Evolutionary conservation across 1,139 yeast species (phyloP).

Genomic region (Saccharomycopsis phalli): DNA sequence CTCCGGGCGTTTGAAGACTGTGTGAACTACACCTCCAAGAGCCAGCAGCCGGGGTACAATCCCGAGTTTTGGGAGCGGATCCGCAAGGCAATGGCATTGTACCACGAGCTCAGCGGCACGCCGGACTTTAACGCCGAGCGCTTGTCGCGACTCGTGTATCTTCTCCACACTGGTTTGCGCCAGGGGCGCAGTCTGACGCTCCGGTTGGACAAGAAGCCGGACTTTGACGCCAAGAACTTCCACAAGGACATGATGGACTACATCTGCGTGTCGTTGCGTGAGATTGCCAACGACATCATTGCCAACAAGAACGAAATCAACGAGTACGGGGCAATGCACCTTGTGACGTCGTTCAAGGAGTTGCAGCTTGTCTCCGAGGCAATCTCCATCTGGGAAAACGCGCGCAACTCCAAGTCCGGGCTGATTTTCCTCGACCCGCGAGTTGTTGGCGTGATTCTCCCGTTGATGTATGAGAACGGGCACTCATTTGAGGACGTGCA

Average conservation of each 20-base stretch:
- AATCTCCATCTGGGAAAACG: constrained; percentile 43
- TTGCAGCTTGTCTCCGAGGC: constrained; percentile 44
- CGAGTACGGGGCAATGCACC: constrained; percentile 47
- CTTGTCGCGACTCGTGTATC: constrained; percentile 37
- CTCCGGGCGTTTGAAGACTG: constrained; percentile 40
- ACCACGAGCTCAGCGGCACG: constrained; percentile 34
- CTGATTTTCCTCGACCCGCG: constrained; percentile 36
- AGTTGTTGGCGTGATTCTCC: constrained; percentile 65
- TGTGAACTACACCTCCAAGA: constrained; percentile 31
- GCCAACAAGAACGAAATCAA: constrained; percentile 34
- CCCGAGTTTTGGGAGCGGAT: constrained; percentile 39
- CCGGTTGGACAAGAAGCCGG: constrained; percentile 44
- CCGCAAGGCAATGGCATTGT: constrained; percentile 37
- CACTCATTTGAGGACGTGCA: constrained; percentile 55
- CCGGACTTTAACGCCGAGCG: constrained; percentile 38
- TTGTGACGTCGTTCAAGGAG: constrained; percentile 51
- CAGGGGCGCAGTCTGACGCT: constrained; percentile 42
- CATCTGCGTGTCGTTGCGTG: constrained; percentile 38
- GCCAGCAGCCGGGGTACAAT: constrained; percentile 19
- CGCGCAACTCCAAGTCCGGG: constrained; percentile 27
- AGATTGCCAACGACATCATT: constrained; percentile 41
- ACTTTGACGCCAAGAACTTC: constrained; percentile 44
- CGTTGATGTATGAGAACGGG: constrained; percentile 55
- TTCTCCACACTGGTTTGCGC: constrained; percentile 42
- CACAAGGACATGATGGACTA: constrained; percentile 40